Evolutionary conservation across 768 basidiomycete species (phyloP), one percentile per base, ranked within the genome.

Genomic region (Calocybe cyanea): DNA sequence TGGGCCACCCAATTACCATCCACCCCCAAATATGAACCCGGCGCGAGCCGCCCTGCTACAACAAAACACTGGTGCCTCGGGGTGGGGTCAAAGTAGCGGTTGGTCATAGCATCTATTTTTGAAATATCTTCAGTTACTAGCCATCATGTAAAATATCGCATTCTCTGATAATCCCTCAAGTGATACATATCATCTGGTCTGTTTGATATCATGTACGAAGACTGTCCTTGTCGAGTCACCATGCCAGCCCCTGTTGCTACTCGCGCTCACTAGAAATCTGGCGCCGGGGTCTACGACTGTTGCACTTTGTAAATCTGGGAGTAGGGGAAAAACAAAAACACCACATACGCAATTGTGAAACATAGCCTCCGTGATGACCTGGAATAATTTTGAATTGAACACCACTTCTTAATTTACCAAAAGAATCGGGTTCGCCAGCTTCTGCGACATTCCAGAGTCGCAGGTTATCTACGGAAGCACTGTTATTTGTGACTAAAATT

Each of bases 361-460:
- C 80, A 57, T 85, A 87, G 7, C 94, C 95, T 30, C 94, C 93
- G 66, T 96, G 91, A 68, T 96, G 95, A 0, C 94, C 95, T 9
- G 92, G 85, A 30, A 97, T 87, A 49, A 97, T 93, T 69, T 92
- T 93, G 75, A 95, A 97, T 44, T 84, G 90, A 14, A 86, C 83
- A 7, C 84, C 81, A 45, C 83, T 79, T 63, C 74, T 81, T 48
- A 70, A 66, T 59, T 76, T 82, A 44, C 80, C 78, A 39, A 63
- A 75, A 14, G 73, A 72, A 52, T 92, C 90, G 10, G 70, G 62
- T 57, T 87, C 84, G 30, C 76, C 78, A 20, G 82, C 81, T 46
- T 92, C 88, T 10, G 83, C 78, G 10, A 88, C 86, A 55, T 97
- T 92, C 94, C 94, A 97, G 31, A 97, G 65, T 10, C 95, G 79